phyloP scores from a whole-genome alignment of 2,329 filamentous ascomycete species.

The Dothiorella sarmentorum region DNA sequence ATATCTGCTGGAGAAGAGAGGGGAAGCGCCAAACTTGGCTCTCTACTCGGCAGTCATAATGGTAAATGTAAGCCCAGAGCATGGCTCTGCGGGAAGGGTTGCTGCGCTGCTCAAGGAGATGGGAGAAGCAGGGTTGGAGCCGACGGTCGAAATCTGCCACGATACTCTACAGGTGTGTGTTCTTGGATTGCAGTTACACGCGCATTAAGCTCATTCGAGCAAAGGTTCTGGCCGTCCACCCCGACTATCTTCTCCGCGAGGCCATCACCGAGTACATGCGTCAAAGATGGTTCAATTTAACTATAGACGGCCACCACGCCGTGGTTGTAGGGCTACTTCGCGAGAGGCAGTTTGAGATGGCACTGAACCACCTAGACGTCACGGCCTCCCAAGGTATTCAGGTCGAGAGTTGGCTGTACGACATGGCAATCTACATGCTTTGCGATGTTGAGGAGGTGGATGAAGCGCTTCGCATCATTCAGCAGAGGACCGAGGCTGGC shows the following conservation, averaged over 20 bases:
- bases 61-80: constrained; percentile 60
- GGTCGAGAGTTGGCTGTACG: constrained; percentile 71
- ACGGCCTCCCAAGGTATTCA: constrained; percentile 57
- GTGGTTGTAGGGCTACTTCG: constrained; percentile 72
- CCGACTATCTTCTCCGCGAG: constrained; percentile 74
- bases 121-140: constrained; percentile 56
- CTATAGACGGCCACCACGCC: constrained; percentile 60
- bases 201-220: neutral
- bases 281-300: constrained; percentile 65
- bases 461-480: constrained; percentile 68
- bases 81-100: constrained; percentile 66
- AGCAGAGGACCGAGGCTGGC: constrained; percentile 24
- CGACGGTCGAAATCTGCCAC: constrained; percentile 67
- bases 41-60: constrained; percentile 74
- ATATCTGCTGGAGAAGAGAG: constrained; percentile 54
- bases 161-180: constrained; percentile 61
- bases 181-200: neutral
- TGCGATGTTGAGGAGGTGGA: constrained; percentile 71
- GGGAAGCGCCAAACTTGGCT: constrained; percentile 53
- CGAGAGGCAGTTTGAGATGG: constrained; percentile 79
- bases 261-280: constrained; percentile 72
- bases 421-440: constrained; percentile 72
- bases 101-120: constrained; percentile 69
- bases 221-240: constrained; percentile 69
- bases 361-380: constrained; percentile 64